Conservation (phyloP, 2,329 filamentous ascomycete species). For the Monilinia laxa region DNA sequence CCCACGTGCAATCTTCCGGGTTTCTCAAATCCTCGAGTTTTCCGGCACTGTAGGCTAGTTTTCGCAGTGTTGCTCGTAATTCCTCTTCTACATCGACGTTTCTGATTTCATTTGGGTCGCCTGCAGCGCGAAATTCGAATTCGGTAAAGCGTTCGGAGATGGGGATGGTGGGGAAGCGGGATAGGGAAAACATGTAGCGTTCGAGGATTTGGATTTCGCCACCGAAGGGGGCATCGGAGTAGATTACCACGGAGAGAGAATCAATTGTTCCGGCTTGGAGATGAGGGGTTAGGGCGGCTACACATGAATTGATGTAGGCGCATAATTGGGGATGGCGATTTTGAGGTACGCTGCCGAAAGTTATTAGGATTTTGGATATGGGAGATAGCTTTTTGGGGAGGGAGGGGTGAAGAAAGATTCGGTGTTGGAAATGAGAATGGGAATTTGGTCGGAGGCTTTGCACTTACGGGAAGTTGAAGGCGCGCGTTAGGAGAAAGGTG, state of each 20-base stretch:
- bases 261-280: slow-evolving; percentile 2
- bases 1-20: slow-evolving; percentile 69
- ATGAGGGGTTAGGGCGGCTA: slow-evolving; percentile 10
- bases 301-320: slow-evolving; percentile 27
- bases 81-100: slow-evolving; percentile 69
- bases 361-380: too few relatives aligned
- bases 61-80: slow-evolving; percentile 64
- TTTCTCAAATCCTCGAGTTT: slow-evolving; percentile 51
- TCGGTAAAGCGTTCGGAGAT: slow-evolving; percentile 41
- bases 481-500: slow-evolving; percentile 65
- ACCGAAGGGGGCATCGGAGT: slow-evolving; percentile 12
- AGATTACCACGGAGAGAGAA: slow-evolving; percentile 42
- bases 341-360: slow-evolving; percentile 53
- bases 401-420: too few relatives aligned
- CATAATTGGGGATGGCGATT: slow-evolving; percentile 69
- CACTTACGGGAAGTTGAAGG: slow-evolving; percentile 60
- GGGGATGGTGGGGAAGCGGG: slow-evolving; percentile 42
- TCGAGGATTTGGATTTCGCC: slow-evolving; percentile 42
- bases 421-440: too few relatives aligned
- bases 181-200: slow-evolving; percentile 46
- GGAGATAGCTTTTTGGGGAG: background rate
- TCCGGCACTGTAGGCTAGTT: slow-evolving; percentile 60
- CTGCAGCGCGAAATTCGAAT: slow-evolving; percentile 36
- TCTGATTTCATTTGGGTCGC: slow-evolving; percentile 43
- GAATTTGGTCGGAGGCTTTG: background rate